Conservation (phyloP, 1,139 yeast genomes). For the Candida sp. region DNA sequence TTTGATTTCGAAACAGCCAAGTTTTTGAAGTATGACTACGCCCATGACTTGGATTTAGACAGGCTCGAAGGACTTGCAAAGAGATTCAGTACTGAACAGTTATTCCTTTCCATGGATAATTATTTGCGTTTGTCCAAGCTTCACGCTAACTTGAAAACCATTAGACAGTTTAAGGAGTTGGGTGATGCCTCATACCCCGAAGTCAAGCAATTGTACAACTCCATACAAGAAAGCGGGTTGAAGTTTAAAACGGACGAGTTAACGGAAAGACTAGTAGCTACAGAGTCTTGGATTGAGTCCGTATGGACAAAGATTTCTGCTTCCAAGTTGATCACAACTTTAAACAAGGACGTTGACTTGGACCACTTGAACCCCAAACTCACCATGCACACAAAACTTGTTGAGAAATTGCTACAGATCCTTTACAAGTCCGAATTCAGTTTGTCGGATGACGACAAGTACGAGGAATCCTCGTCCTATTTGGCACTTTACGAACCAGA, state of each 20-base stretch:
- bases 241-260: slow-evolving; percentile 23
- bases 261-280: slow-evolving; percentile 22
- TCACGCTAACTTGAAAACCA: slow-evolving; percentile 25
- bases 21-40: slow-evolving; percentile 27
- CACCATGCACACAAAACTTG: slow-evolving; percentile 23
- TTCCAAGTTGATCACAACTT: slow-evolving; percentile 29
- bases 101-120: slow-evolving; percentile 30
- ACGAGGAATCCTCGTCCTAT: slow-evolving; percentile 32
- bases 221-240: slow-evolving; percentile 29
- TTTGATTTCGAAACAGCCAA: slow-evolving; percentile 30
- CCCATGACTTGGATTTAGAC: slow-evolving; percentile 27
- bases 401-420: slow-evolving; percentile 32
- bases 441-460: slow-evolving; percentile 46
- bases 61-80: slow-evolving; percentile 26
- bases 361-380: slow-evolving; percentile 22
- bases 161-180: slow-evolving; percentile 23
- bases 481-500: slow-evolving; percentile 17
- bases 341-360: slow-evolving; percentile 19
- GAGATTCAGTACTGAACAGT: slow-evolving; percentile 26
- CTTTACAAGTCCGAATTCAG: slow-evolving; percentile 37
- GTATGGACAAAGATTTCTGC: slow-evolving; percentile 32
- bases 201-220: slow-evolving; percentile 25
- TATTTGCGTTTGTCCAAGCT: slow-evolving; percentile 33
- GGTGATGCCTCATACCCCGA: slow-evolving; percentile 24
- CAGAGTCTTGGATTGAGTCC: slow-evolving; percentile 47